Conservation (phyloP, 768 basidiomycete species). For the Paxillus rubicundulus region DNA sequence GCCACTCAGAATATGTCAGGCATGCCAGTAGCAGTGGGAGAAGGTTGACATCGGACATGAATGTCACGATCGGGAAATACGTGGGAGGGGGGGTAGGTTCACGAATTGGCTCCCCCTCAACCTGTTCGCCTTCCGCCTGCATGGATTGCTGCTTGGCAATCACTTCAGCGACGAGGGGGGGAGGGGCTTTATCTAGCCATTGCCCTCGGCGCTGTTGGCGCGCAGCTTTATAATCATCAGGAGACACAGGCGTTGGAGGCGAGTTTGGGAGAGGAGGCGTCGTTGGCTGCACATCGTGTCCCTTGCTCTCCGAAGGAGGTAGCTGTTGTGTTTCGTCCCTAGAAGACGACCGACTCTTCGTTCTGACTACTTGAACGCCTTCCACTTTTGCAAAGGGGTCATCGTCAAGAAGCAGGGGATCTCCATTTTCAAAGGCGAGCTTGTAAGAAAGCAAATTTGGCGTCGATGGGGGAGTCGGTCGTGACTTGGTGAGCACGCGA, state of each 20-base stretch:
- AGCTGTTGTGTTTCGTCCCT: not conserved
- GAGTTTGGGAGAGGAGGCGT: not conserved
- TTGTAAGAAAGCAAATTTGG: constrained; percentile 13
- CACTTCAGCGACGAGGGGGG: constrained; percentile 33
- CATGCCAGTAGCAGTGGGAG: constrained; percentile 55
- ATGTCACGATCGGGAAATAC: constrained; percentile 52
- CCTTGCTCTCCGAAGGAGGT: constrained; percentile 3
- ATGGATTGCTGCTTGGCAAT: constrained; percentile 22
- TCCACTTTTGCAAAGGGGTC: constrained; percentile 53
- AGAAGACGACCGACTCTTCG: constrained; percentile 7
- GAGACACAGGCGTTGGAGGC: constrained; percentile 21
- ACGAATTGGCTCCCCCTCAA: constrained; percentile 14
- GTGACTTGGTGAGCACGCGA: constrained; percentile 32
- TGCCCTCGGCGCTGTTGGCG: constrained; percentile 41
- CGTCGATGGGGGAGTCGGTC: constrained; percentile 33
- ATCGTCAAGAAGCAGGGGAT: constrained; percentile 28
- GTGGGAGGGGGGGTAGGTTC: constrained; percentile 25
- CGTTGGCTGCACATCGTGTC: not conserved
- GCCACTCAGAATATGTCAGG: constrained; percentile 74
- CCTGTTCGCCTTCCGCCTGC: constrained; percentile 13
- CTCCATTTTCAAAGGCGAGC: constrained; percentile 10
- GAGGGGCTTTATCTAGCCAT: constrained; percentile 39
- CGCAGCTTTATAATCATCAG: constrained; percentile 40
- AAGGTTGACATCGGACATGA: constrained; percentile 52
- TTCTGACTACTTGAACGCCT: constrained; percentile 48